phyloP scores from a whole-genome alignment of 441 rosid genomes.

The Corymbia calophylla region DNA sequence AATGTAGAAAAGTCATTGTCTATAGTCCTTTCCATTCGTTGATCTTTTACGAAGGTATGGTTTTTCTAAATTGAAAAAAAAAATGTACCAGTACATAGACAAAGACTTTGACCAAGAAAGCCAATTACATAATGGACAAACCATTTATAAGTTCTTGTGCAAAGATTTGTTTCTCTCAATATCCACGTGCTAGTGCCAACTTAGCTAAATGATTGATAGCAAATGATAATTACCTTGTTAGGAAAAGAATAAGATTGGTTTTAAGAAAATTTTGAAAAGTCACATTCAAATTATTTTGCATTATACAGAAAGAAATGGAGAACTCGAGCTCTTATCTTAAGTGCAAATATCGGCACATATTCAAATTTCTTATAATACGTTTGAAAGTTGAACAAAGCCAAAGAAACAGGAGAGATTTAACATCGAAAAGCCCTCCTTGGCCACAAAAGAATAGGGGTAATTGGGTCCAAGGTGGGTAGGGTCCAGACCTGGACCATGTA shows the following conservation, averaged over 20 bases:
- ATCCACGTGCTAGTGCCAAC: too few relatives aligned
- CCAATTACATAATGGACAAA: too few relatives aligned
- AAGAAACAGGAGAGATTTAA: neutral
- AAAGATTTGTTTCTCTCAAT: too few relatives aligned
- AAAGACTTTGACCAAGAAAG: too few relatives aligned
- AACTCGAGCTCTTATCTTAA: neutral
- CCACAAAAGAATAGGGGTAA: neutral
- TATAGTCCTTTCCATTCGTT: rapidly evolving
- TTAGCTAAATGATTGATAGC: too few relatives aligned
- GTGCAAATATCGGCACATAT: neutral
- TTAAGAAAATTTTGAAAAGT: neutral
- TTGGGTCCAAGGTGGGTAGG: too few relatives aligned
- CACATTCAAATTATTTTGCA: neutral
- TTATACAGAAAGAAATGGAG: neutral
- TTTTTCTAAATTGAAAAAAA: too few relatives aligned
- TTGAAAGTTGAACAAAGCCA: neutral
- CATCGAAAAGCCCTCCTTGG: neutral
- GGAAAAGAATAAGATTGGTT: neutral
- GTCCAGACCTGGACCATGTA: too few relatives aligned
- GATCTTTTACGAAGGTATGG: rapidly evolving
- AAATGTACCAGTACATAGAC: too few relatives aligned
- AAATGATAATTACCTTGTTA: neutral
- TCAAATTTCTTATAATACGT: neutral
- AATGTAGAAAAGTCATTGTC: rapidly evolving
- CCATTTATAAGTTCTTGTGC: too few relatives aligned